Evolutionary conservation across 805 yeast genomes (phyloP).

Genomic region (Pichia insulana): DNA sequence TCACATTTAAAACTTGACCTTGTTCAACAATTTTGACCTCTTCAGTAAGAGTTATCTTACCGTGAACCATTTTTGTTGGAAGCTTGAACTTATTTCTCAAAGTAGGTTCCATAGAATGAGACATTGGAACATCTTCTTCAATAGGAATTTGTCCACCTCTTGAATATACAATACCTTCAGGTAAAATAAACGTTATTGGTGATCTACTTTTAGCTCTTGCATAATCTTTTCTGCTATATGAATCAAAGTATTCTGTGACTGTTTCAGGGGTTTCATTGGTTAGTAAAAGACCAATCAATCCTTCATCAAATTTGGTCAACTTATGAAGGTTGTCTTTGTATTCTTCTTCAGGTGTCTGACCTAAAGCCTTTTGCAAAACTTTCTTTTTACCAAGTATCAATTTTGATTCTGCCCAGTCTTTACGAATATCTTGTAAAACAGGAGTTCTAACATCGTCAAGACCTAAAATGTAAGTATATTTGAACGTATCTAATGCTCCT

Average conservation of each 20-base stretch:
- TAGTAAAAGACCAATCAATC: slow-evolving; percentile 81
- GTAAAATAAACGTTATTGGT: slow-evolving; percentile 77
- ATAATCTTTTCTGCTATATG: slow-evolving; percentile 72
- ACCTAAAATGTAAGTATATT: slow-evolving; percentile 76
- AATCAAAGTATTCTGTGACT: slow-evolving; percentile 80
- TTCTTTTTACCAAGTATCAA: slow-evolving; percentile 86
- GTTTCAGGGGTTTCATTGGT: slow-evolving; percentile 83
- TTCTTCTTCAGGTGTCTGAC: slow-evolving; percentile 81
- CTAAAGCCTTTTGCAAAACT: slow-evolving; percentile 88
- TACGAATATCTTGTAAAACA: slow-evolving; percentile 85
- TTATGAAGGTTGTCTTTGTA: slow-evolving; percentile 75
- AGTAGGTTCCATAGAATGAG: slow-evolving; percentile 91
- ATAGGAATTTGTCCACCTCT: slow-evolving; percentile 87
- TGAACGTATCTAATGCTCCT: slow-evolving; percentile 65
- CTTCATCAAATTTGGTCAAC: slow-evolving; percentile 54
- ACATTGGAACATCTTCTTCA: slow-evolving; percentile 95
- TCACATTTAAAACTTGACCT: slow-evolving; percentile 78
- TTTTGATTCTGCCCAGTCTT: slow-evolving; percentile 88
- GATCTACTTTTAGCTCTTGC: slow-evolving; percentile 84
- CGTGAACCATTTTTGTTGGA: slow-evolving; percentile 84
- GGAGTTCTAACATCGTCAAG: slow-evolving; percentile 94
- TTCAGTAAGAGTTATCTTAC: slow-evolving; percentile 70
- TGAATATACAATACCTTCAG: slow-evolving; percentile 86
- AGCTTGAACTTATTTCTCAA: slow-evolving; percentile 81
- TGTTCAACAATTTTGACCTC: slow-evolving; percentile 73